Base-by-base conservation (phyloP, 495 filamentous ascomycete species). In the Annulohypoxylon maeteangense region DNA sequence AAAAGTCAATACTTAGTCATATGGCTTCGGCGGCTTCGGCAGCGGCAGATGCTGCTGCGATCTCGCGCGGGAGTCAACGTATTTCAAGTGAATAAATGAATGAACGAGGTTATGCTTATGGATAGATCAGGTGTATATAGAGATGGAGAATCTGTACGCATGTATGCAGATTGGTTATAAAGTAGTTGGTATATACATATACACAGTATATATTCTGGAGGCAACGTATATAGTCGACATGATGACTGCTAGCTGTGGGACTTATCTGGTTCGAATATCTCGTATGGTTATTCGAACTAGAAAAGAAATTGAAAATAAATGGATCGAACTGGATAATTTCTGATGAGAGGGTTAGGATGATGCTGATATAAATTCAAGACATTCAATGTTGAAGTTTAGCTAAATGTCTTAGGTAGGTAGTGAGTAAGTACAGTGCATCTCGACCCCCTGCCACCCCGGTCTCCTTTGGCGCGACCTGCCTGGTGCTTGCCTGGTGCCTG, bases 11-110 rank as follows among this genome's bases (percentile, higher is more conserved):
- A 47, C 75, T 78, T 36, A 74, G 72, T 45, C 72, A 78, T 64
- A 72, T 78, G 44, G 76, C 76, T 25, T 75, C 71, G 0, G 73
- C 67, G 5, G 76, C 76, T 25, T 74, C 76, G 7, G 76, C 76
- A 8, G 72, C 61, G 42, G 76, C 76, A 16, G 76, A 78, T 56
- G 76, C 76, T 22, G 67, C 62, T n/a, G 73, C 63, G 1, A 71
- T 72, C 22, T 70, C 71, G 16, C 74, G 72, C 11, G 72, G 71
- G 16, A 60, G 65, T 36, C 70, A 75, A 38, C 70, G 36, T 47
- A 69, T 40, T 62, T 59, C 16, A 62, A 74, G 70, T 74, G 50
- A 70, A 16, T 48, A 47, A 51, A 16, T 48, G 53, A 51, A 29
- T 29, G 27, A 34, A 58, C 42, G 25, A 65, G 16, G 55, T 7